A percentile compares a stretch with the other conserved stretches of the same genome.
Conservation (phyloP, 2,329 filamentous ascomycete genomes). For the Aspergillus costaricaensis region DNA sequence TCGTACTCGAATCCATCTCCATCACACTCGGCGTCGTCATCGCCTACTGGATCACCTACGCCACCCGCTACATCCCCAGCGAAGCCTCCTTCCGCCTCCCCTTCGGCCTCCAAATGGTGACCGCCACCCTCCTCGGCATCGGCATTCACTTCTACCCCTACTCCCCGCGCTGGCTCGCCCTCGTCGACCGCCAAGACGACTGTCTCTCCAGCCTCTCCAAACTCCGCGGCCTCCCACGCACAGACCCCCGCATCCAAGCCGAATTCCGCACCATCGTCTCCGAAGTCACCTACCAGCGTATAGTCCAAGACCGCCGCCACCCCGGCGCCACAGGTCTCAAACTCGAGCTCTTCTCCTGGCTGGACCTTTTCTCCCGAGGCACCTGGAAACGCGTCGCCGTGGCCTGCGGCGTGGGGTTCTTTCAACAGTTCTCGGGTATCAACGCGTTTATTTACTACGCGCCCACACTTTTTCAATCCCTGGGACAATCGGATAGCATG, state of each 20-base stretch:
- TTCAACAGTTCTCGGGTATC: conserved; percentile 29
- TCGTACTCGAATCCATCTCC: conserved; percentile 26
- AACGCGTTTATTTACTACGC: conserved; percentile 62
- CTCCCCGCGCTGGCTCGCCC: conserved; percentile 68
- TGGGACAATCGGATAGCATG: conserved; percentile 65
- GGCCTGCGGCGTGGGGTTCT: background rate
- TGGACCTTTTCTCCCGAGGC: conserved; percentile 53
- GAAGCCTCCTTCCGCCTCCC: conserved; percentile 51
- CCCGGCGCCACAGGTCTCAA: background rate
- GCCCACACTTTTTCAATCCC: conserved; percentile 41
- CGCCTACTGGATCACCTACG: conserved; percentile 48
- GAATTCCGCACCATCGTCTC: conserved; percentile 62
- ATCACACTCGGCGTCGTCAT: conserved; percentile 29
- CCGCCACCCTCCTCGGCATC: conserved; percentile 60
- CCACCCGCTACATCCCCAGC: conserved; percentile 39
- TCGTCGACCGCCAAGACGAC: conserved; percentile 68
- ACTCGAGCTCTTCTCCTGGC: conserved; percentile 31
- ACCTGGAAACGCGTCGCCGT: conserved; percentile 26
- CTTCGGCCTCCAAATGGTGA: conserved; percentile 64
- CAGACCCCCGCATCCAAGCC: conserved; percentile 58
- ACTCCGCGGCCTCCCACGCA: conserved; percentile 57
- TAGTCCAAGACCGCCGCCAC: background rate
- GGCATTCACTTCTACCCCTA: conserved; percentile 67
- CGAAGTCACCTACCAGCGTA: background rate
- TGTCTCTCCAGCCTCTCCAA: conserved; percentile 58